A percentile compares a stretch with the other conserved stretches of the same genome.
Conservation (phyloP, 257 asterid species). For the Nicotiana sylvestris region DNA sequence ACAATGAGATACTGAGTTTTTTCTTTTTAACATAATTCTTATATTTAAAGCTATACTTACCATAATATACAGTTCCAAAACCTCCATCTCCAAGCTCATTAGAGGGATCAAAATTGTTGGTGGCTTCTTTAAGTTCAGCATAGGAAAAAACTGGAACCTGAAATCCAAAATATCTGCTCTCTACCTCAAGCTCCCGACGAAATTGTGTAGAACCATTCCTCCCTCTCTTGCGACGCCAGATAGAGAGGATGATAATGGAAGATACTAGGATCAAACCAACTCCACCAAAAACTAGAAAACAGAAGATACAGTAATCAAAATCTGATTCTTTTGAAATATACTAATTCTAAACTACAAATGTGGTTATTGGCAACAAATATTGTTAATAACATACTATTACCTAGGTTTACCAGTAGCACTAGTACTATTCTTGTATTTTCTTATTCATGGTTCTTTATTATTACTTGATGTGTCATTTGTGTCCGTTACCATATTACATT, state of each 20-base stretch:
- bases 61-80: slow-evolving; percentile 11
- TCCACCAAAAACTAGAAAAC: slow-evolving; percentile 21
- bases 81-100: slow-evolving; percentile 18
- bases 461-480: no score
- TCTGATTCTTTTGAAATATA: not conserved
- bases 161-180: slow-evolving; percentile 13
- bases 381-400: slow-evolving; percentile 2
- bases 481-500: no score
- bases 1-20: not conserved
- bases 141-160: slow-evolving; percentile 13
- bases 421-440: no score
- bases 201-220: not conserved
- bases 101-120: slow-evolving; percentile 9
- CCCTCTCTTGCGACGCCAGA: slow-evolving; percentile 4
- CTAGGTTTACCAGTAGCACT: not conserved
- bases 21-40: not conserved
- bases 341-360: not conserved
- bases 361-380: not conserved
- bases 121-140: slow-evolving; percentile 9
- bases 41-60: slow-evolving; percentile 8
- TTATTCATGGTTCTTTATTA: no score
- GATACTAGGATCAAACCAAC: slow-evolving; percentile 8
- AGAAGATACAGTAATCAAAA: not conserved
- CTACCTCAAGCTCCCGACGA: not conserved
- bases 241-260: not conserved